Percentiles rank a stretch among this genome's conserved stretches.
These are phyloP conservation scores for Sarocladiaceae sp. DNA, from an alignment of 2,329 filamentous ascomycete species.

Conservation along the genomic window DNA sequence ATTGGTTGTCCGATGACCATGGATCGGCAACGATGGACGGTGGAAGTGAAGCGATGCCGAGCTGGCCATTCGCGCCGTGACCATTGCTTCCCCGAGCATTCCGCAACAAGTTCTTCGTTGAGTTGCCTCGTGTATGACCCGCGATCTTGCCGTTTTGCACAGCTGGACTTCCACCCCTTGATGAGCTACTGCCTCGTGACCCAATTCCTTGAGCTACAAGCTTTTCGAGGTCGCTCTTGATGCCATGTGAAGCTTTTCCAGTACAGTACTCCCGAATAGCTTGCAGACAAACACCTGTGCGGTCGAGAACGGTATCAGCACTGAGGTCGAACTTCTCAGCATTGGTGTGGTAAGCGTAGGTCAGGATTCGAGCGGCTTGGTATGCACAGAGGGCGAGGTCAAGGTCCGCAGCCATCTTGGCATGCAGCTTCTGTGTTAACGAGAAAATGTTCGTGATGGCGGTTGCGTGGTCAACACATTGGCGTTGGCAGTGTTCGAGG, in stretches of 20 bases:
- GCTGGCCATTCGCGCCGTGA: neutral
- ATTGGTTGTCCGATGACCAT: constrained; percentile 7
- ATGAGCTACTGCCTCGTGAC: constrained; percentile 13
- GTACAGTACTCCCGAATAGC: constrained; percentile 47
- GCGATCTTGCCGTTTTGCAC: constrained; percentile 15
- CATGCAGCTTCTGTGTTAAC: constrained; percentile 45
- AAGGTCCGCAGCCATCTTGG: constrained; percentile 49
- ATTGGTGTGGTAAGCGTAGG: constrained; percentile 44
- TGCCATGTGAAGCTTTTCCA: constrained; percentile 45
- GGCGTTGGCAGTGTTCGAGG: constrained; percentile 43
- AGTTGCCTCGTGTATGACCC: constrained; percentile 11
- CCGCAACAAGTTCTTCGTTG: neutral
- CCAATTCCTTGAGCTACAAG: constrained; percentile 42
- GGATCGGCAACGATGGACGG: constrained; percentile 5
- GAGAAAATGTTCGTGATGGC: constrained; percentile 54
- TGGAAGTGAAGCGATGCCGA: neutral
- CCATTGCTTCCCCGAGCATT: neutral
- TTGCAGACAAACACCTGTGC: constrained; percentile 45
- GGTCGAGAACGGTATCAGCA: constrained; percentile 42
- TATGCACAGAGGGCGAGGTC: constrained; percentile 53
- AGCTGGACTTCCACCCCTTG: constrained; percentile 12
- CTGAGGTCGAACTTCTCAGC: constrained; percentile 39
- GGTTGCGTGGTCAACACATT: constrained; percentile 50
- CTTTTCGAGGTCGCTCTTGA: constrained; percentile 45
- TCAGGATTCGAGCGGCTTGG: constrained; percentile 50